These are phyloP conservation scores for Pseudonitzschia pungens DNA, from an alignment of 108 stramenopile species.

Conservation along the genomic window DNA sequence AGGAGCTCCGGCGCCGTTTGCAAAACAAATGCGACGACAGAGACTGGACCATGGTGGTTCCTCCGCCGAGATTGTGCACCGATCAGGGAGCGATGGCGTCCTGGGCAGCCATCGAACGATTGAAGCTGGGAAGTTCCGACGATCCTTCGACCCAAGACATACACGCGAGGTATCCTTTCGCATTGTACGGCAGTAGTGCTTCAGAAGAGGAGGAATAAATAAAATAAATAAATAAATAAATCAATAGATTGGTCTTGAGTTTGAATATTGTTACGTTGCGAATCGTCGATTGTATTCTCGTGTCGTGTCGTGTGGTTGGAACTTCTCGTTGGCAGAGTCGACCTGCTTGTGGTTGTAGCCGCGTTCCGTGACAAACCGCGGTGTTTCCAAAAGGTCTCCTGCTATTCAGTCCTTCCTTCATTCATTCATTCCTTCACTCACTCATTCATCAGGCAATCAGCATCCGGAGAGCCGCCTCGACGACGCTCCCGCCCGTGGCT, in stretches of 20 bases:
- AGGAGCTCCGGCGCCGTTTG: slow-evolving; percentile 79
- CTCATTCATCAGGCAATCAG: slow-evolving; percentile 43
- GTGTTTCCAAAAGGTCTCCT: background rate
- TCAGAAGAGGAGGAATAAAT: background rate
- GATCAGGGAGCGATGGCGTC: slow-evolving; percentile 97
- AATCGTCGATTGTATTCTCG: background rate
- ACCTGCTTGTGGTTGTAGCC: background rate
- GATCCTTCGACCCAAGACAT: slow-evolving; percentile 72
- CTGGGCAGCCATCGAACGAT: slow-evolving; percentile 93
- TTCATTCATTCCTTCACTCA: no score
- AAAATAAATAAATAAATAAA: no score
- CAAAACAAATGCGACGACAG: slow-evolving; percentile 53
- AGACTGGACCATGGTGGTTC: slow-evolving; percentile 84
- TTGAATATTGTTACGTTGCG: background rate
- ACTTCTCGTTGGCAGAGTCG: background rate
- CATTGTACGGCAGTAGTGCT: slow-evolving; percentile 14
- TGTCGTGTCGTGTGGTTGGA: no score
- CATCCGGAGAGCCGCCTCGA: slow-evolving; percentile 62
- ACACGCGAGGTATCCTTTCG: slow-evolving; percentile 85
- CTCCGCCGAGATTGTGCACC: slow-evolving; percentile 92
- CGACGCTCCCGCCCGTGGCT: slow-evolving; percentile 33
- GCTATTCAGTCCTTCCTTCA: background rate
- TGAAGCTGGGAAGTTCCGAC: slow-evolving; percentile 83
- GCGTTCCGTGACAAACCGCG: background rate
- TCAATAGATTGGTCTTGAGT: background rate